Evolutionary conservation across 352 stramenopile genomes (phyloP).

Genomic region (Globisporangium yorkense): DNA sequence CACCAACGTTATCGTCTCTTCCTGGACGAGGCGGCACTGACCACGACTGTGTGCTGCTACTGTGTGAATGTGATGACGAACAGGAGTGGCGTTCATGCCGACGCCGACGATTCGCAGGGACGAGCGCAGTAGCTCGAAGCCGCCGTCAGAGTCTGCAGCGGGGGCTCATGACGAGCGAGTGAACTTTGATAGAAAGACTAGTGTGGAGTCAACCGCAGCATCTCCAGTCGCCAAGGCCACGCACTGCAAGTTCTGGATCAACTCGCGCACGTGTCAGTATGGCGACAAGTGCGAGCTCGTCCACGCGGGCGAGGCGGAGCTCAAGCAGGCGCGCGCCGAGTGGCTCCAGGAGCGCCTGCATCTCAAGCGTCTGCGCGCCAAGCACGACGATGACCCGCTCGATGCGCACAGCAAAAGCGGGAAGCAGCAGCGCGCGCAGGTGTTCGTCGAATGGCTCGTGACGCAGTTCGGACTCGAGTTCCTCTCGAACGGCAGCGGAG

Average conservation of each 20-base stretch:
- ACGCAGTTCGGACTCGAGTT: conserved; percentile 47
- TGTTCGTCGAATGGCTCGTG: conserved; percentile 78
- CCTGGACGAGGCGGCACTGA: background rate
- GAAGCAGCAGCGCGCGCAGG: conserved; percentile 63
- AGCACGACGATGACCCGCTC: conserved; percentile 50
- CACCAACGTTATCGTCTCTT: background rate
- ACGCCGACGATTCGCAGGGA: conserved; percentile 33
- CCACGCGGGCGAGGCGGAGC: conserved; percentile 38
- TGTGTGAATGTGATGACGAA: background rate
- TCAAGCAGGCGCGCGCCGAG: conserved; percentile 41
- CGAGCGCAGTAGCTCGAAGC: background rate
- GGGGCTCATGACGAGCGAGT: background rate
- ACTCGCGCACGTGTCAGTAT: conserved; percentile 63
- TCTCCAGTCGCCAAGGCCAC: background rate
- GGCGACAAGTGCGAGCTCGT: conserved; percentile 61
- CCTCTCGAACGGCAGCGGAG: conserved; percentile 43
- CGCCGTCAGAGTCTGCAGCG: background rate
- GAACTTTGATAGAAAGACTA: background rate
- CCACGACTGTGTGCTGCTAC: background rate
- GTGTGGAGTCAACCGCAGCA: conserved; percentile 4
- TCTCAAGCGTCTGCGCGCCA: conserved; percentile 48
- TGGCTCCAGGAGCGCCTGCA: conserved; percentile 63
- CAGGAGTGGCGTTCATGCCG: conserved; percentile 48
- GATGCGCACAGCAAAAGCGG: conserved; percentile 66
- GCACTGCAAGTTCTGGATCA: conserved; percentile 85